Evolutionary conservation across 2,329 filamentous ascomycete genomes (phyloP), one percentile per base, ranked within the genome.

Genomic region (Sporothrix euskadiensis): DNA sequence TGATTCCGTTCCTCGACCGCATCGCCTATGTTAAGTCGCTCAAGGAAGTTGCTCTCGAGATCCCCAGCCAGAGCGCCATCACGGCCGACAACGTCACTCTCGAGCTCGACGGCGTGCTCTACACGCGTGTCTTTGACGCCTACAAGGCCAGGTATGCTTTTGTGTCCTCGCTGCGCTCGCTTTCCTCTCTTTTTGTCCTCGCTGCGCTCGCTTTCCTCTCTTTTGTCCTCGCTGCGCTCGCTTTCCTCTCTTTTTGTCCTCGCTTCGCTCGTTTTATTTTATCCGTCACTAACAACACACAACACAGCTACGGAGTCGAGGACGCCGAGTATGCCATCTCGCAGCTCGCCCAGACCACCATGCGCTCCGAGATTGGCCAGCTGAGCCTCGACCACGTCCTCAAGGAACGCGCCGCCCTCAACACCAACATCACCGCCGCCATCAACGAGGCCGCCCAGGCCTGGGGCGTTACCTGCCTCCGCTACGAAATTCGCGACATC

Each of bases 281-380:
- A 6, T 22, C 3, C 16, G 0, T 9, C 7, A 26, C n/a, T 10
- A 19, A 52, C 16, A 47, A 30, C 30, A 0, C 1, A 1, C 66
- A 97, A 0, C 1, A 1, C 66, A 97, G 94, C 83, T 99, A 99
- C 81, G 96, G 96, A 52, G 96, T 99, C 44, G 96, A 99, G 84
- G 96, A 99, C 81, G 95, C 96, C 75, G 96, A 99, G 82, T 99
- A 99, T 82, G 96, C 96, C 82, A 98, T 99, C 81, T 96, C 93
- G 9, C 96, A 99, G 81, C 91, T 99, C 65, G 96, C 96, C 19
- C 96, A 99, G 84, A 99, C 96, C 12, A 98, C 96, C 0, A 99
- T 99, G 96, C 94, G 96, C 79, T 97, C 92, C 79, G 96, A 99
- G 83, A 99, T 99, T 79, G 96, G 96, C 76, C 96, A 98, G 83